Base-by-base conservation (phyloP, 306 rosid genomes). In the Prinsepia uniflora region DNA sequence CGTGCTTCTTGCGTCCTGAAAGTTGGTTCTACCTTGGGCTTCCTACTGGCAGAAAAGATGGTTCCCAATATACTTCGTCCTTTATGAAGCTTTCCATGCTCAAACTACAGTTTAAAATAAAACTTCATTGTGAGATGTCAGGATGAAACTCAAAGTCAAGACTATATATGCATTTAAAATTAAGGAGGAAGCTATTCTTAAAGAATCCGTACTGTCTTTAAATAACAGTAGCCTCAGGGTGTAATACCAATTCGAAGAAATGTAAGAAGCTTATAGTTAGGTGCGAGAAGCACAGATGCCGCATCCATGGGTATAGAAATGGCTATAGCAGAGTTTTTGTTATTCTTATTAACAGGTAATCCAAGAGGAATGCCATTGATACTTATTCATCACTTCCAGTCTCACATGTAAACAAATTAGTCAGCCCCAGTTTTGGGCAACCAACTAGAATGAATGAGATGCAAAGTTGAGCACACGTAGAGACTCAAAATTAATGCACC, bases 21-120 rank as follows among this genome's bases (percentile, higher is more conserved):
- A 65, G 60, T 9, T 47, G 73, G 76, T 46, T 77, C 75, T 9
- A 79, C 79, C 66, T 76, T 81, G 57, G 86, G 80, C 69, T 65
- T 79, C 75, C 77, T 80, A 76, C 78, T 80, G 15, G 86, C 83
- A 69, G 83, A 81, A 10, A 76, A 63, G 68, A 84, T 13, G 59
- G 74, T 74, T 67, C 81, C 59, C 0, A 76, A 75, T 19, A 65
- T 53, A 56, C 75, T 68, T 72, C 67, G 18, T 63, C 67, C 72
- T 71, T 79, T 81, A 70, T 56, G 74, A 75, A 81, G 44, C 65
- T 60, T 83, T 54, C 78, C 78, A 68, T 53, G 75, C 63, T 75
- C 89, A 54, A 84, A 80, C 97, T 85, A 86, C 82, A 84, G 8
- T 56, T 43, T 56, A 74, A 67, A 30, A 62, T 12, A 61, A 80